Evolutionary conservation across 2,329 filamentous ascomycete species (phyloP).

Genomic region (Ilyonectria sp.): DNA sequence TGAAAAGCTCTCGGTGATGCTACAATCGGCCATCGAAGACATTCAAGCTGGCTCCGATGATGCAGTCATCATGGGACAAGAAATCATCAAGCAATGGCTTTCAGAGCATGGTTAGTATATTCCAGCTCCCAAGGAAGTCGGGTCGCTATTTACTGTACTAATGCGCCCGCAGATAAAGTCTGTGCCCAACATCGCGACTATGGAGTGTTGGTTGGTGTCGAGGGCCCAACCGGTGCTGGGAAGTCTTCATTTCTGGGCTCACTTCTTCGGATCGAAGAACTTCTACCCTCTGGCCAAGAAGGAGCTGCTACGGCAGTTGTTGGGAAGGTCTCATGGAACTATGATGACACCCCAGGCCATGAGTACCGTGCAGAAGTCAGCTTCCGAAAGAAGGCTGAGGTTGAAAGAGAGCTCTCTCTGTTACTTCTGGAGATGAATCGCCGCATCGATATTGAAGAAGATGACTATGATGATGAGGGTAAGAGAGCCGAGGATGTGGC

Average conservation of each 20-base stretch:
- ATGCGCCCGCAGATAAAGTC: background rate
- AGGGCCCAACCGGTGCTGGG: slow-evolving; percentile 36
- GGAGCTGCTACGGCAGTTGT: slow-evolving; percentile 48
- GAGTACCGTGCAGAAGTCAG: slow-evolving; percentile 42
- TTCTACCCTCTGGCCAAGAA: slow-evolving; percentile 51
- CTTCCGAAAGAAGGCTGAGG: slow-evolving; percentile 34
- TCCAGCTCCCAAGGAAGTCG: too few species aligned
- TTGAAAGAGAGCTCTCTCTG: slow-evolving; percentile 32
- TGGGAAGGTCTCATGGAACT: slow-evolving; percentile 48
- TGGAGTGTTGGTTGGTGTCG: slow-evolving; percentile 30
- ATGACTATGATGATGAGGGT: slow-evolving; percentile 31
- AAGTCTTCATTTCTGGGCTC: slow-evolving; percentile 33
- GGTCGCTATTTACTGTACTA: background rate
- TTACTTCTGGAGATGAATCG: slow-evolving; percentile 37
- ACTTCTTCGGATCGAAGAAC: slow-evolving; percentile 31
- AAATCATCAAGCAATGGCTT: slow-evolving; percentile 22
- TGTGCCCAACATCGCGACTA: background rate
- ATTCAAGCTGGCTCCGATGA: background rate
- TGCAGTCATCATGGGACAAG: slow-evolving; percentile 8
- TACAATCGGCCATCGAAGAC: background rate
- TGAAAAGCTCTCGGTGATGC: background rate
- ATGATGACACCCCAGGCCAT: slow-evolving; percentile 26
- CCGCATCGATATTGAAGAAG: background rate
- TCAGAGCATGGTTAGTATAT: slow-evolving; percentile 2
- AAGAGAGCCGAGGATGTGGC: slow-evolving; percentile 4